These are phyloP conservation scores for Candida frijolesensis DNA, from an alignment of 1,139 yeast species.

Conservation along the genomic window DNA sequence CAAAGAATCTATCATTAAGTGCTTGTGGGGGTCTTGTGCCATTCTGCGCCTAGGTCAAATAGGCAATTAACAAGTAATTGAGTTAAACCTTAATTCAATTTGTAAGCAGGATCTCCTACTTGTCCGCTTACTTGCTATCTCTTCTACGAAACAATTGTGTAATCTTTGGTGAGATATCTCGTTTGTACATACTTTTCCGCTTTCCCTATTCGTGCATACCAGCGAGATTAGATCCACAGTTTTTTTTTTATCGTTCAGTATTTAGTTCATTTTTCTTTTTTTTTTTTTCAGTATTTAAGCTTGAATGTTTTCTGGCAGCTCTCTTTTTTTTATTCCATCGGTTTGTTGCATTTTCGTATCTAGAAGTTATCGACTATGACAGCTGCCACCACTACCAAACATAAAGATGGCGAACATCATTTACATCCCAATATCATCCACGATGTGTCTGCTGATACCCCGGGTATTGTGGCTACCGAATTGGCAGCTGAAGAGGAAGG, in stretches of 20 bases:
- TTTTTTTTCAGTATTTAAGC: neutral
- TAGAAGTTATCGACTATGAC: neutral
- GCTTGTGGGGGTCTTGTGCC: too few relatives aligned
- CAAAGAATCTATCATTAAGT: too few relatives aligned
- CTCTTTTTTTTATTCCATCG: neutral
- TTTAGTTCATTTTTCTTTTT: neutral
- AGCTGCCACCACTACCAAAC: neutral
- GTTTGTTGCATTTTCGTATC: neutral
- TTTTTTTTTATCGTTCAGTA: neutral
- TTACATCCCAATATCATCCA: slow-evolving; percentile 30
- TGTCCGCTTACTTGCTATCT: too few relatives aligned
- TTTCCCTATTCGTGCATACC: neutral
- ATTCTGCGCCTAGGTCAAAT: too few relatives aligned
- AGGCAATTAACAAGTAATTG: too few relatives aligned
- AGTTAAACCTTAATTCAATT: too few relatives aligned
- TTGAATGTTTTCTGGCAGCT: neutral
- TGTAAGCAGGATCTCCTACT: too few relatives aligned
- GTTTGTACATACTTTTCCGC: too few relatives aligned
- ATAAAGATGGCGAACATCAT: slow-evolving; percentile 8
- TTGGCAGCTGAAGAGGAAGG: slow-evolving; percentile 43
- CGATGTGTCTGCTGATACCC: slow-evolving; percentile 43
- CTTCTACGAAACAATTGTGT: too few relatives aligned
- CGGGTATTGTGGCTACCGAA: slow-evolving; percentile 54
- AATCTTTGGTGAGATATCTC: too few relatives aligned
- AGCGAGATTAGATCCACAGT: neutral